Evolutionary conservation across 805 yeast genomes (phyloP).

Genomic region (Lipomyces sp.): DNA sequence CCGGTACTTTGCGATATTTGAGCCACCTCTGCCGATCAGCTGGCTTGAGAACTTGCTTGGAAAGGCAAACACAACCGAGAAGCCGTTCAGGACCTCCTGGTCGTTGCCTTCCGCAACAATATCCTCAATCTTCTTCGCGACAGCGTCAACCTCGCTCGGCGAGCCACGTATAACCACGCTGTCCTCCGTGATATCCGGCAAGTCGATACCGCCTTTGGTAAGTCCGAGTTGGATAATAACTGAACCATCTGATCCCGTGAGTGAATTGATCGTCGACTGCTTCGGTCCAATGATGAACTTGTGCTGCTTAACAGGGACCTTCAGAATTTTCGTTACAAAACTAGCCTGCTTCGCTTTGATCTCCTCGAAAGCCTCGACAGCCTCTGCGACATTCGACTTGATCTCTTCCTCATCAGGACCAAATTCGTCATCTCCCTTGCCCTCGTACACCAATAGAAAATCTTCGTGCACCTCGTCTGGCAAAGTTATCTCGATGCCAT

Average conservation of each 20-base stretch:
- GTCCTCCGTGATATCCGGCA: slow-evolving; percentile 44
- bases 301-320: slow-evolving; percentile 56
- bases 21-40: slow-evolving; percentile 87
- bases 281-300: slow-evolving; percentile 58
- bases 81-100: slow-evolving; percentile 47
- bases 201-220: slow-evolving; percentile 37
- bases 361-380: slow-evolving; percentile 52
- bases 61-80: slow-evolving; percentile 50
- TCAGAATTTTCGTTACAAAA: slow-evolving; percentile 46
- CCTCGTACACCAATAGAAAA: slow-evolving; percentile 55
- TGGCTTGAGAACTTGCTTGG: slow-evolving; percentile 69
- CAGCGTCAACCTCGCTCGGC: slow-evolving; percentile 56
- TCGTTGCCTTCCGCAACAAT: slow-evolving; percentile 56
- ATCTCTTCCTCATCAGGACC: slow-evolving; percentile 65
- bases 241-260: slow-evolving; percentile 43
- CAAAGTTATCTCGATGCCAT: slow-evolving; percentile 51
- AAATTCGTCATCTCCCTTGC: slow-evolving; percentile 48
- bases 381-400: slow-evolving; percentile 51
- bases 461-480: slow-evolving; percentile 44
- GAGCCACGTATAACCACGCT: slow-evolving; percentile 69
- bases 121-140: slow-evolving; percentile 50
- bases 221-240: slow-evolving; percentile 35
- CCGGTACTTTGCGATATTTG: slow-evolving; percentile 61
- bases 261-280: slow-evolving; percentile 52
- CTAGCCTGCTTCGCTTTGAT: slow-evolving; percentile 55